Evolutionary conservation across 108 stramenopile species (phyloP).

Genomic region (Fistulifera pelliculosa): DNA sequence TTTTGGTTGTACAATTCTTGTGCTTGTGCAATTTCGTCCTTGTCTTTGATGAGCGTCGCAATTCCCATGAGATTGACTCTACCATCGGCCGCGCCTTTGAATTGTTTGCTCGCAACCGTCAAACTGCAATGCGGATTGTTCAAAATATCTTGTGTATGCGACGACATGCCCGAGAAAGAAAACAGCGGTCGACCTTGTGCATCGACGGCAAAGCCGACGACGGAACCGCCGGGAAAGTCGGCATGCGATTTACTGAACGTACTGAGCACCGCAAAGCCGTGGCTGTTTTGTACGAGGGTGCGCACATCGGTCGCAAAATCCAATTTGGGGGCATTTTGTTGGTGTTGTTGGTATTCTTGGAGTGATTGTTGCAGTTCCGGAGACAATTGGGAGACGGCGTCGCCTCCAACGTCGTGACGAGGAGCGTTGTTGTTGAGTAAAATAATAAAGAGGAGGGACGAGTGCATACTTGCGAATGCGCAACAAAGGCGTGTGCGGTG

Average conservation of each 20-base stretch:
- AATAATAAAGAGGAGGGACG: no score
- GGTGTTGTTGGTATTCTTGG: conserved; percentile 37
- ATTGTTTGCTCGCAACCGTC: conserved; percentile 84
- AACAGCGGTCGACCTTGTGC: conserved; percentile 85
- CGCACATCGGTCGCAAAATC: conserved; percentile 61
- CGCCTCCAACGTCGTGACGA: conserved; percentile 19
- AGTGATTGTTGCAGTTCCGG: background rate
- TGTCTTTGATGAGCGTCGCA: conserved; percentile 34
- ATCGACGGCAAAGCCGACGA: conserved; percentile 93
- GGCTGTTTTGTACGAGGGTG: conserved; percentile 75
- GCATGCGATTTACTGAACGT: conserved; percentile 74
- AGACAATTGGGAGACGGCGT: background rate
- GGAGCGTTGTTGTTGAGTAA: conserved; percentile 24
- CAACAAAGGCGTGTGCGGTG: no score
- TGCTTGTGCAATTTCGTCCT: conserved; percentile 44
- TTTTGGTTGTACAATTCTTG: conserved; percentile 70
- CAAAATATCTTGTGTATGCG: conserved; percentile 86
- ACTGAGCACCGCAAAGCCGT: conserved; percentile 84
- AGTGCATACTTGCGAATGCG: no score
- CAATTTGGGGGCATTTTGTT: conserved; percentile 63
- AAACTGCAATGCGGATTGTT: conserved; percentile 72
- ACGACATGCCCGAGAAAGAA: conserved; percentile 86
- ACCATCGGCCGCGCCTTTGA: conserved; percentile 93
- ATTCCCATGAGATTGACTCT: conserved; percentile 90
- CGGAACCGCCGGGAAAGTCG: conserved; percentile 86